Evolutionary conservation across 306 rosid species (phyloP).

Genomic region (Ceratonia siliqua): DNA sequence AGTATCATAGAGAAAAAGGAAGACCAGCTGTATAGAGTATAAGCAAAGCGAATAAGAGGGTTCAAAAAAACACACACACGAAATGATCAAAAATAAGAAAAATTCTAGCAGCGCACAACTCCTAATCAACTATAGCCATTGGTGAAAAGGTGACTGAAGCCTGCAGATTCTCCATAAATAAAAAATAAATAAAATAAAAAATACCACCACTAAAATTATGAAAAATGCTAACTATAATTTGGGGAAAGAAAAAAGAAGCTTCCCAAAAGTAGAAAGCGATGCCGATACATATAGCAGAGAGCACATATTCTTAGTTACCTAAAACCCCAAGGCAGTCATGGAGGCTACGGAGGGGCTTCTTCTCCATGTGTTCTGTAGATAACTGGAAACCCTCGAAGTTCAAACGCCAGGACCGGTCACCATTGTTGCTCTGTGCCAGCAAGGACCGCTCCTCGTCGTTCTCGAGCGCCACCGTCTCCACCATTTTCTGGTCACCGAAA

Average conservation of each 20-base stretch:
- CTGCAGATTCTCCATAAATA: slow-evolving; percentile 24
- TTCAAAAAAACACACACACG: neutral
- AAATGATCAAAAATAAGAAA: slow-evolving; percentile 9
- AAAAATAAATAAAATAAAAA: neutral
- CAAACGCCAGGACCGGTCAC: slow-evolving; percentile 82
- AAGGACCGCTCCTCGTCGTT: slow-evolving; percentile 64
- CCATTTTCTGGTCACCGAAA: slow-evolving; percentile 48
- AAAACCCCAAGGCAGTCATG: slow-evolving; percentile 82
- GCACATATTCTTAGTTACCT: slow-evolving; percentile 42
- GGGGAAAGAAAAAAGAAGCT: neutral
- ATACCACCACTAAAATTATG: neutral
- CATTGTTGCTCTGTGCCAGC: slow-evolving; percentile 50
- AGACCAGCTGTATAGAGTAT: neutral
- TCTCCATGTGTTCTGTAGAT: slow-evolving; percentile 52
- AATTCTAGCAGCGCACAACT: neutral
- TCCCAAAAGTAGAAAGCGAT: neutral
- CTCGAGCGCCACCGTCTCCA: slow-evolving; percentile 35
- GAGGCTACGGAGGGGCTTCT: slow-evolving; percentile 62
- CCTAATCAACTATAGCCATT: slow-evolving; percentile 35
- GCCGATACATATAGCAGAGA: neutral
- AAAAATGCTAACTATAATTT: neutral
- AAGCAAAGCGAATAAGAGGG: neutral
- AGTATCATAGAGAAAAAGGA: slow-evolving; percentile 20
- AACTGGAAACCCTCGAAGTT: slow-evolving; percentile 74
- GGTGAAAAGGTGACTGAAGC: slow-evolving; percentile 29